phyloP scores from a whole-genome alignment of 2,329 filamentous ascomycete species.

The Xenosphaeropsis pyriputrescens region DNA sequence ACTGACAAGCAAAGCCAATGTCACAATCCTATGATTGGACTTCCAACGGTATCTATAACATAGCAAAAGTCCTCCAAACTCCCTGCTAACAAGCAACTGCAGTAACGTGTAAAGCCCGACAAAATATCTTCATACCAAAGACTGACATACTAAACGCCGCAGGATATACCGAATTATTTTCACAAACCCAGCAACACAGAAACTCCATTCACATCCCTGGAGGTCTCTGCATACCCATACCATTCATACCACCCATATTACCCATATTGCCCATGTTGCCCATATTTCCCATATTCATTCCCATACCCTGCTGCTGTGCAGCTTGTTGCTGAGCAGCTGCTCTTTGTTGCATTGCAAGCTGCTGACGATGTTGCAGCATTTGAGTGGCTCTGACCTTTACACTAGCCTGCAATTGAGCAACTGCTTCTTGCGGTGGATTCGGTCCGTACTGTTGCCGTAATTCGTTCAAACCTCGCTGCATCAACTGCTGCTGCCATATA shows the following conservation, averaged over 20 bases:
- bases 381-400: constrained; percentile 9
- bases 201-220: constrained; percentile 3
- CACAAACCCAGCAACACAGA: too few species aligned
- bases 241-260: constrained; percentile 6
- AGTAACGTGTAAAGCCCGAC: too few species aligned
- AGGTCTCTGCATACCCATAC: constrained; percentile 9
- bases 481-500: constrained; percentile 24
- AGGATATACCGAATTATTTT: too few species aligned
- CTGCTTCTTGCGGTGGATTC: constrained; percentile 1
- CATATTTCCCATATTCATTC: constrained; percentile 3
- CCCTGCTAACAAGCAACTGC: too few species aligned
- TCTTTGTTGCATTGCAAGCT: constrained; percentile 12
- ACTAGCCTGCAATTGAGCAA: background rate
- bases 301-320: constrained; percentile 8
- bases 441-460: constrained; percentile 19
- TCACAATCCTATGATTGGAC: too few species aligned
- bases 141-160: too few species aligned
- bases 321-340: constrained; percentile 16
- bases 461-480: constrained; percentile 21
- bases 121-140: too few species aligned
- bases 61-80: too few species aligned
- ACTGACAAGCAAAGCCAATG: too few species aligned
- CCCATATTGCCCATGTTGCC: constrained; percentile 9
- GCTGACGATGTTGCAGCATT: constrained; percentile 11
- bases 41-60: too few species aligned